Conservation (phyloP, 2,329 filamentous ascomycete species). For the Magnaporthiopsis rhizophila region DNA sequence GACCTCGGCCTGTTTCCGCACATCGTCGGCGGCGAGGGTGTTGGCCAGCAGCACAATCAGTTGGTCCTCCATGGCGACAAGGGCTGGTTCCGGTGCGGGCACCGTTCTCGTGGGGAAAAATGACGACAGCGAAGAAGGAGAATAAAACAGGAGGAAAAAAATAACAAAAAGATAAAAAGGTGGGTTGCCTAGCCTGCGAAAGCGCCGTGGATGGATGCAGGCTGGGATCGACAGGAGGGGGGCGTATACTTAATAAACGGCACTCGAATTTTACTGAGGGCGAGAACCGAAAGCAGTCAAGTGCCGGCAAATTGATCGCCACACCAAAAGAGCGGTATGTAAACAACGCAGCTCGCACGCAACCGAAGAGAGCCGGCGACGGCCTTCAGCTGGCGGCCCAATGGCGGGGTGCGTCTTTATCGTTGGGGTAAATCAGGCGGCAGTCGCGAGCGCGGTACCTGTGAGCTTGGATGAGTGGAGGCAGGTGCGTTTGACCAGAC, state of each 20-base stretch:
- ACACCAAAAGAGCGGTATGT: neutral
- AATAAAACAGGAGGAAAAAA: neutral
- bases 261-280: neutral
- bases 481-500: too few relatives aligned
- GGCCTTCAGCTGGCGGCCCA: neutral
- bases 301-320: neutral
- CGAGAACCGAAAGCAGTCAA: neutral
- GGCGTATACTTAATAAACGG: neutral
- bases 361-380: neutral
- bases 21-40: conserved; percentile 65
- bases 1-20: conserved; percentile 79
- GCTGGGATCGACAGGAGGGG: neutral
- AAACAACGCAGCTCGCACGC: neutral
- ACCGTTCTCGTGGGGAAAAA: neutral
- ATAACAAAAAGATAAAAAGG: neutral
- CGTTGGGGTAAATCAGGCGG: neutral
- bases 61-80: conserved; percentile 50
- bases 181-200: neutral
- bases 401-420: neutral
- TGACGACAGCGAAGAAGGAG: neutral
- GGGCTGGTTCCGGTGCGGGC: conserved; percentile 12
- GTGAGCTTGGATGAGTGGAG: too few relatives aligned
- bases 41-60: conserved; percentile 81
- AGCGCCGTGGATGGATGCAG: neutral
- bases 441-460: neutral